phyloP scores from a whole-genome alignment of 345 rosid species.

The Kernera saxatilis region DNA sequence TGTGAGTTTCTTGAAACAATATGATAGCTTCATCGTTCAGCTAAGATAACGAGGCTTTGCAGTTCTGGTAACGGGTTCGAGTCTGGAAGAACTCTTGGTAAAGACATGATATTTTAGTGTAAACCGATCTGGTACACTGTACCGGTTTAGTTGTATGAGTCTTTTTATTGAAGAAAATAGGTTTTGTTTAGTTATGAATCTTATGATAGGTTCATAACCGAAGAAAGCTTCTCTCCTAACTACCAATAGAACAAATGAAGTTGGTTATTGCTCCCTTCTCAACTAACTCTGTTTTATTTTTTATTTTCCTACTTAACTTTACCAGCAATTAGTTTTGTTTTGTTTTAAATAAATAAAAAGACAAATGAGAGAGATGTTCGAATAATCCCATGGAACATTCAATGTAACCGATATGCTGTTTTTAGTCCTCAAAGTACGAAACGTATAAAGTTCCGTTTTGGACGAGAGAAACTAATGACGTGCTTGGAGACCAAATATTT shows the following conservation, averaged over 20 bases:
- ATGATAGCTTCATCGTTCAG: background rate
- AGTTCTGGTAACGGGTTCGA: conserved; percentile 3
- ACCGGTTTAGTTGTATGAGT: conserved; percentile 2
- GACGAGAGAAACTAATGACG: conserved; percentile 14
- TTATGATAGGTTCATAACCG: conserved; percentile 17
- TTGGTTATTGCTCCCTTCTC: conserved; percentile 26
- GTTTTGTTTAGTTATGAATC: conserved; percentile 17
- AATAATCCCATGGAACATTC: background rate
- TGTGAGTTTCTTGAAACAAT: background rate
- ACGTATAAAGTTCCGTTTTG: conserved; percentile 19
- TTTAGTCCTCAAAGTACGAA: conserved; percentile 20
- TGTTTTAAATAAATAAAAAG: background rate
- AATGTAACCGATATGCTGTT: conserved; percentile 4
- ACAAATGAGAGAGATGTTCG: background rate
- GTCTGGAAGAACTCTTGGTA: too few species aligned
- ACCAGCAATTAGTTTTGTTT: conserved; percentile 16
- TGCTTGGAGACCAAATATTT: conserved; percentile 17
- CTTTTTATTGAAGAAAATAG: background rate
- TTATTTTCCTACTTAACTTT: conserved; percentile 29
- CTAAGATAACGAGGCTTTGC: background rate
- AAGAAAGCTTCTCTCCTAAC: conserved; percentile 29
- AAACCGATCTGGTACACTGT: background rate
- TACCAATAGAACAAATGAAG: conserved; percentile 16
- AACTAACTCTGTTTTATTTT: conserved; percentile 8
- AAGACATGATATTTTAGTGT: too few species aligned